Conservation (phyloP, 257 asterid species). For the Buddleja alternifolia region DNA sequence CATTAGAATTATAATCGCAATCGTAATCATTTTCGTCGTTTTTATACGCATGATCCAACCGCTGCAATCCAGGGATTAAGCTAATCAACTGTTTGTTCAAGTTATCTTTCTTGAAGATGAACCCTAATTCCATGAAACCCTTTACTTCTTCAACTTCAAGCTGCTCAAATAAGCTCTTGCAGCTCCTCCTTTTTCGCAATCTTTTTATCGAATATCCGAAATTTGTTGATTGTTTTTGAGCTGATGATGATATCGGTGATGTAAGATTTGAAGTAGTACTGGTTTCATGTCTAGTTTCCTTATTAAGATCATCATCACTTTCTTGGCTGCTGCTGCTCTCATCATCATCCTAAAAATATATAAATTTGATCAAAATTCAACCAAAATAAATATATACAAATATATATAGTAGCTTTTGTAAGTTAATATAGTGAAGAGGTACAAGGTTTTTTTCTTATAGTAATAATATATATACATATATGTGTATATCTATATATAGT, state of each 20-base stretch:
- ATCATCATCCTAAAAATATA: constrained; percentile 39
- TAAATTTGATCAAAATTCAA: constrained; percentile 12
- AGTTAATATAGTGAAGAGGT: too few species aligned
- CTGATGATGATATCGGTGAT: constrained; percentile 34
- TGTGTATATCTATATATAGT: background rate
- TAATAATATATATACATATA: too few species aligned
- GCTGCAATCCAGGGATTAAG: constrained; percentile 63
- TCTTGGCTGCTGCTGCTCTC: constrained; percentile 26
- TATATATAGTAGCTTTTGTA: background rate
- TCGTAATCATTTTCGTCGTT: too few species aligned
- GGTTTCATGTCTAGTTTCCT: constrained; percentile 31
- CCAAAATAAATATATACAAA: background rate
- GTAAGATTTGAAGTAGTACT: constrained; percentile 37
- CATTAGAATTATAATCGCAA: too few species aligned
- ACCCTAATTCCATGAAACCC: constrained; percentile 75
- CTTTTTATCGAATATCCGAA: background rate
- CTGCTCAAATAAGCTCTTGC: constrained; percentile 60
- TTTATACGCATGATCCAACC: constrained; percentile 29
- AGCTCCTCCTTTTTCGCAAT: constrained; percentile 46
- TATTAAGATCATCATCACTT: constrained; percentile 16
- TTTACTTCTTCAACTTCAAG: constrained; percentile 73
- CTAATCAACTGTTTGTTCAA: constrained; percentile 43
- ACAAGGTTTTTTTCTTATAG: too few species aligned
- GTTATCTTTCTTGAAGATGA: constrained; percentile 49
- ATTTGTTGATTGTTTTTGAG: constrained; percentile 31